A percentile compares a stretch with the other conserved stretches of the same genome.
phyloP scores from a whole-genome alignment of 495 filamentous ascomycete species.

The Sordaria brevicollis region DNA sequence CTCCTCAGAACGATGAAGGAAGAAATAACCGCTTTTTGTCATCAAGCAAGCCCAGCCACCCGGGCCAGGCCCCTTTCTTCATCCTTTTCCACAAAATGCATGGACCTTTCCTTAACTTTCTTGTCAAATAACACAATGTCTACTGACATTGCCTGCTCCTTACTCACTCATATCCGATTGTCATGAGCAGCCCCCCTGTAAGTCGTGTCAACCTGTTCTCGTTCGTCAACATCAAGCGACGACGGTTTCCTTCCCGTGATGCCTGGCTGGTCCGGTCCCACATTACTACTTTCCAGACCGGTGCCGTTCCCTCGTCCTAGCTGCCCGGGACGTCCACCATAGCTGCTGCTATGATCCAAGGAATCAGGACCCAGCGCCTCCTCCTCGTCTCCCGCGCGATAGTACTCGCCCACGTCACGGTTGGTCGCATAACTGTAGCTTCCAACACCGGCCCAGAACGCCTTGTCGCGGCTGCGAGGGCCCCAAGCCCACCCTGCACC shows the following conservation, averaged over 20 bases:
- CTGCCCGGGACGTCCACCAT: background rate
- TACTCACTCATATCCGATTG: background rate
- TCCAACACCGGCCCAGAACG: slow-evolving; percentile 54
- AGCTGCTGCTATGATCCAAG: slow-evolving; percentile 8
- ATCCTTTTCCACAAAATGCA: background rate
- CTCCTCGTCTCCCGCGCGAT: slow-evolving; percentile 23
- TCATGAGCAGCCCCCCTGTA: background rate
- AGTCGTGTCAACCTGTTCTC: background rate
- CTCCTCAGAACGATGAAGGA: background rate
- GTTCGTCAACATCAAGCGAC: background rate
- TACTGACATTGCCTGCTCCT: background rate
- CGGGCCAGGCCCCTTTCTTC: background rate
- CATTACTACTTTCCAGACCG: background rate
- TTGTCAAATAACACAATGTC: no score
- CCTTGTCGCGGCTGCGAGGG: slow-evolving; percentile 39
- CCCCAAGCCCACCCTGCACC: slow-evolving; percentile 52
- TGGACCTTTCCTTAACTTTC: background rate
- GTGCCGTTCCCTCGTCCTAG: background rate
- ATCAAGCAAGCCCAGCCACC: background rate
- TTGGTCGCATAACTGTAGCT: slow-evolving; percentile 39
- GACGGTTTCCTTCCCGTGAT: background rate
- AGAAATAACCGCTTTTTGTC: background rate
- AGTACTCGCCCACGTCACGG: slow-evolving; percentile 22
- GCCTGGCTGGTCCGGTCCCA: background rate
- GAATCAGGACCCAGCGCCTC: slow-evolving; percentile 14